Evolutionary conservation across 371 early-diverging fungal genomes (phyloP).

Genomic region (Rhizopus delemar): DNA sequence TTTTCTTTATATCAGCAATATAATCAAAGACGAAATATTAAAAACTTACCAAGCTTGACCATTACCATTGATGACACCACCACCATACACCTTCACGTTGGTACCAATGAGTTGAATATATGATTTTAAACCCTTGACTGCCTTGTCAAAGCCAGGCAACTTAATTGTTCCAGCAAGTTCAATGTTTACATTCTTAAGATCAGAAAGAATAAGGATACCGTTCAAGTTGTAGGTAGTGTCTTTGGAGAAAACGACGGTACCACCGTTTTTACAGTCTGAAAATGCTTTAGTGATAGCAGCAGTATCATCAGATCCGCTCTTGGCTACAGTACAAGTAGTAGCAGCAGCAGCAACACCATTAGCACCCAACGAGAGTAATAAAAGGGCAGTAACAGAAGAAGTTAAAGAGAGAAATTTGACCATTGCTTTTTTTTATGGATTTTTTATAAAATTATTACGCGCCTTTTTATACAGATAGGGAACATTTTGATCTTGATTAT

Average conservation of each 20-base stretch:
- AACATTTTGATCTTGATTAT: too few relatives aligned
- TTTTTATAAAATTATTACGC: too few relatives aligned
- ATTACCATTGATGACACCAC: slow-evolving; percentile 30
- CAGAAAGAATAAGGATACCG: slow-evolving; percentile 17
- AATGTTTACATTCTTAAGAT: slow-evolving; percentile 28
- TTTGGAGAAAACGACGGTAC: slow-evolving; percentile 31
- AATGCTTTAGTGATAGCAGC: slow-evolving; percentile 30
- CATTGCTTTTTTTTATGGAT: background rate
- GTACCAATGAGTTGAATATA: slow-evolving; percentile 31
- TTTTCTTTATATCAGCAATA: too few relatives aligned
- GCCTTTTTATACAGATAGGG: too few relatives aligned
- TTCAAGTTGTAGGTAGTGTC: slow-evolving; percentile 33
- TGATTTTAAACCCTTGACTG: slow-evolving; percentile 26
- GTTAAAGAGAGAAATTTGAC: background rate
- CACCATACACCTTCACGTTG: slow-evolving; percentile 24
- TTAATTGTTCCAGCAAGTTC: slow-evolving; percentile 32
- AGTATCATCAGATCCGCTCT: slow-evolving; percentile 27
- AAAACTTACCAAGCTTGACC: slow-evolving; percentile 38
- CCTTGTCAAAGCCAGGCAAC: slow-evolving; percentile 25
- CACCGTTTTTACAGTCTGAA: slow-evolving; percentile 32
- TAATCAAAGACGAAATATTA: background rate
- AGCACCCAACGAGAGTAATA: slow-evolving; percentile 1
- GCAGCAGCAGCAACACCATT: slow-evolving; percentile 21
- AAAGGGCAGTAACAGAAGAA: slow-evolving; percentile 1
- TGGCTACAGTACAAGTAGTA: slow-evolving; percentile 26